Percentiles rank a stretch among this genome's conserved stretches.
These are phyloP conservation scores for Pascua guehoae DNA, from an alignment of 1,284 basidiomycete species.

Conservation along the genomic window DNA sequence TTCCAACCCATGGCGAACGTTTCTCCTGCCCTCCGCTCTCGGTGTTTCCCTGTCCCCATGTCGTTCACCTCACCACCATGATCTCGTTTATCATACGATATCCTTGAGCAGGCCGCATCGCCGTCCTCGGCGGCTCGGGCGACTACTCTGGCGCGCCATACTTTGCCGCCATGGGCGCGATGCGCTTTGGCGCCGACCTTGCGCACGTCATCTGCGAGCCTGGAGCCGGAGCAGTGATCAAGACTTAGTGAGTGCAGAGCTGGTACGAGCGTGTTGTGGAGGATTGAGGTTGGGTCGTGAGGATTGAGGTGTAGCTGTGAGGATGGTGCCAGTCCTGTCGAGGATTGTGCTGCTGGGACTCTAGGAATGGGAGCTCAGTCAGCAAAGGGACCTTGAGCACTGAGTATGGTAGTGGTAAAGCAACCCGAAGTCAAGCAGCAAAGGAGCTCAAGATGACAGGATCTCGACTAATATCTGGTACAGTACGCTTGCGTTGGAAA, in stretches of 20 bases:
- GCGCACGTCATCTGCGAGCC: conserved; percentile 97
- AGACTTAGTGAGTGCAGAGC: conserved; percentile 62
- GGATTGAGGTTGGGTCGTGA: too few species aligned
- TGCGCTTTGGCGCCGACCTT: conserved; percentile 84
- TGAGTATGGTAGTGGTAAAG: too few species aligned
- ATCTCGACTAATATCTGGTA: too few species aligned
- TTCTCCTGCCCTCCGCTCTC: background rate
- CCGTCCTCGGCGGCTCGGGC: conserved; percentile 84
- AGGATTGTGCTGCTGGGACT: background rate
- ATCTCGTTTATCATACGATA: too few species aligned
- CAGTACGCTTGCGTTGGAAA: too few species aligned
- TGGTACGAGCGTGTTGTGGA: too few species aligned
- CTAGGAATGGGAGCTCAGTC: background rate
- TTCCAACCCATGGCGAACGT: too few species aligned
- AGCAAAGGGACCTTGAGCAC: too few species aligned
- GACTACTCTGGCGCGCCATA: conserved; percentile 97
- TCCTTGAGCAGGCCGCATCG: conserved; percentile 64
- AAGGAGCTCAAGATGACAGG: too few species aligned
- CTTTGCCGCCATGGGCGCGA: conserved; percentile 83
- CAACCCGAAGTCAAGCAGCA: too few species aligned
- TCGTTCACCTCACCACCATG: background rate
- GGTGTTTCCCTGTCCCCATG: background rate
- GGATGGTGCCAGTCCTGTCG: too few species aligned
- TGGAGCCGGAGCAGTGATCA: conserved; percentile 82
- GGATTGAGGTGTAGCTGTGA: too few species aligned